Percentiles rank a stretch among this genome's conserved stretches.
phyloP scores from a whole-genome alignment of 148 eudicot genomes.

The Vaccinium vitisidaea region DNA sequence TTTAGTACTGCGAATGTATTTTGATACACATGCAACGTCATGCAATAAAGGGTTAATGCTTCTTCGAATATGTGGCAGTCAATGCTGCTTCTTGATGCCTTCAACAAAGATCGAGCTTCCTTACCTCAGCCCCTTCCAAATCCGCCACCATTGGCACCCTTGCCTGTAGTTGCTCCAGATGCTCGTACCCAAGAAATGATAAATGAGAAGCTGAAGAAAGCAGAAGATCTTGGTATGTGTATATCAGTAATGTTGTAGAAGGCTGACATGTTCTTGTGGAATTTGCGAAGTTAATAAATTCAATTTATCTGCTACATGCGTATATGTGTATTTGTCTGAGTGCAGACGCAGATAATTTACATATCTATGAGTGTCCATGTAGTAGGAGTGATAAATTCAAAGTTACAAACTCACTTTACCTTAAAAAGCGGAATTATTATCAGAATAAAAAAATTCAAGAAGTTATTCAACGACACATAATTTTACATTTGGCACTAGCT shows the following conservation, averaged over 20 bases:
- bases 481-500: background rate
- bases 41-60: background rate
- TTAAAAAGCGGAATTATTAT: background rate
- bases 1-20: background rate
- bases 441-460: background rate
- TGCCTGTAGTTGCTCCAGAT: constrained; percentile 74
- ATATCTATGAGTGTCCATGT: background rate
- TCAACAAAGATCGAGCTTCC: constrained; percentile 93
- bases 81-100: constrained; percentile 87
- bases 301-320: background rate
- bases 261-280: background rate
- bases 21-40: background rate
- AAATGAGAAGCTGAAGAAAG: constrained; percentile 94
- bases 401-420: background rate
- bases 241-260: constrained; percentile 6
- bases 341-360: background rate
- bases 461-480: background rate
- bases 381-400: background rate
- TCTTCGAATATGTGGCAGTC: constrained; percentile 45
- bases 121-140: constrained; percentile 85
- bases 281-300: background rate
- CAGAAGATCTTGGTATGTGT: constrained; percentile 83
- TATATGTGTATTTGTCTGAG: background rate
- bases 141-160: constrained; percentile 66
- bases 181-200: constrained; percentile 94